Evolutionary conservation across 371 early-diverging fungal genomes (phyloP), one percentile per base, ranked within the genome.

Genomic region (Dichotomocladium elegans): DNA sequence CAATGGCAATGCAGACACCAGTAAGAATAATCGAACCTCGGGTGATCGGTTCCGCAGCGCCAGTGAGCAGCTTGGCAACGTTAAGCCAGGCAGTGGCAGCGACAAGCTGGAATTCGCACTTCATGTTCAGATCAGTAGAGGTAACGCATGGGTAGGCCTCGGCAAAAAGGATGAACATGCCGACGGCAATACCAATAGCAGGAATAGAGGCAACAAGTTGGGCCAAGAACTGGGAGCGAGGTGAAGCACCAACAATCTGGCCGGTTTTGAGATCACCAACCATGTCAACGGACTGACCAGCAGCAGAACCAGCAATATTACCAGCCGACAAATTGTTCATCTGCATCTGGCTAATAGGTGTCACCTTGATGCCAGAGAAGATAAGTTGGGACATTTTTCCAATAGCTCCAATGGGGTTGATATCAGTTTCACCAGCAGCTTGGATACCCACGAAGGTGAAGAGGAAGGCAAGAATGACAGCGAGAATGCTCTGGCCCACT

Each of bases 391-490:
- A 68, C 54, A 81, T 79, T 58, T 83, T 86, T 51, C 79, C 82
- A 27, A 86, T 68, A 25, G 79, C 68, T 30, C 80, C 79, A 29
- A 72, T 66, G 17, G 86, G 86, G 43, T 81, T 86, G 52, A 86
- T 86, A 68, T 83, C 84, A 6, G 84, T 86, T 49, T 80, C 81
- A 64, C 82, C 86, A 41, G 81, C 50, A 21, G 85, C 78, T 67
- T 86, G 86, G 37, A 83, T 63, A 58, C 84, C 88, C 35, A 88
- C 80, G 54, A 87, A 86, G 30, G 88, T 74, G 21, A 89, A 59
- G 53, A 86, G 33, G 61, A 89, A 87, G 37, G 75, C 87, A 15
- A 87, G 62, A 28, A 85, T 50, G 30, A 86, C 65, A 41, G 87
- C 78, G 30, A 87, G 26, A 34, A 86, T 74, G 25, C 66, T 65